Conservation (phyloP, 495 filamentous ascomycete genomes). For the Terfezia claveryi region DNA sequence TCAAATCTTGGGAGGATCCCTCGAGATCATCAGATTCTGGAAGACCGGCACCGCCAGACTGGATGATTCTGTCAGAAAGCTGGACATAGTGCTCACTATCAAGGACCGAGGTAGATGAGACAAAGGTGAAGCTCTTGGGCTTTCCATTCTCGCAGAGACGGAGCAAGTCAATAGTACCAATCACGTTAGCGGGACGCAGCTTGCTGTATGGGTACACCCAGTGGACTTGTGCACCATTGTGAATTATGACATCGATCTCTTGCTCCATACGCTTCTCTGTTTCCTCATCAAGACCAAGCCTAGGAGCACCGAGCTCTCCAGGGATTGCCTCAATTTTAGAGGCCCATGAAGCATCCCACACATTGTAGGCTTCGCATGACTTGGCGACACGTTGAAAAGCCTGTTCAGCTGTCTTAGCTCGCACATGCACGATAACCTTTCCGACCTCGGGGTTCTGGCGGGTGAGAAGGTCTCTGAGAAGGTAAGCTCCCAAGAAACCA, state of each 20-base stretch:
- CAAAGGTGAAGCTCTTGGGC: conserved; percentile 61
- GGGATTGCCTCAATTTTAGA: conserved; percentile 38
- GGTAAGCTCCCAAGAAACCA: conserved; percentile 70
- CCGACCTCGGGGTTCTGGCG: conserved; percentile 29
- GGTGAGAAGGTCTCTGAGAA: conserved; percentile 51
- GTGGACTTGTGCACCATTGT: conserved; percentile 76
- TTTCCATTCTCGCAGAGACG: conserved; percentile 52
- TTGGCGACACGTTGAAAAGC: conserved; percentile 30
- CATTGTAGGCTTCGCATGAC: conserved; percentile 47
- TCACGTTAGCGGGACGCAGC: conserved; percentile 57
- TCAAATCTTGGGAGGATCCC: conserved; percentile 40
- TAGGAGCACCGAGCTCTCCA: conserved; percentile 49
- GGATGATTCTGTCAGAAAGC: conserved; percentile 38
- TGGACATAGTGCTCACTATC: conserved; percentile 62
- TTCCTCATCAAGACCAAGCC: conserved; percentile 42
- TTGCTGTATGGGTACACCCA: conserved; percentile 68
- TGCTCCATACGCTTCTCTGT: conserved; percentile 41
- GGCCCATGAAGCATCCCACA: conserved; percentile 57
- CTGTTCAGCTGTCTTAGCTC: conserved; percentile 31
- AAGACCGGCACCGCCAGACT: conserved; percentile 31
- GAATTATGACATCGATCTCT: conserved; percentile 57
- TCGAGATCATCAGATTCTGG: conserved; percentile 43
- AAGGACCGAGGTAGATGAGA: conserved; percentile 67
- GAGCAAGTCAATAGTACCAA: conserved; percentile 57
- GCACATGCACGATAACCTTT: conserved; percentile 59